phyloP scores from a whole-genome alignment of 2,329 filamentous ascomycete species.

The Fusarium penzigii region DNA sequence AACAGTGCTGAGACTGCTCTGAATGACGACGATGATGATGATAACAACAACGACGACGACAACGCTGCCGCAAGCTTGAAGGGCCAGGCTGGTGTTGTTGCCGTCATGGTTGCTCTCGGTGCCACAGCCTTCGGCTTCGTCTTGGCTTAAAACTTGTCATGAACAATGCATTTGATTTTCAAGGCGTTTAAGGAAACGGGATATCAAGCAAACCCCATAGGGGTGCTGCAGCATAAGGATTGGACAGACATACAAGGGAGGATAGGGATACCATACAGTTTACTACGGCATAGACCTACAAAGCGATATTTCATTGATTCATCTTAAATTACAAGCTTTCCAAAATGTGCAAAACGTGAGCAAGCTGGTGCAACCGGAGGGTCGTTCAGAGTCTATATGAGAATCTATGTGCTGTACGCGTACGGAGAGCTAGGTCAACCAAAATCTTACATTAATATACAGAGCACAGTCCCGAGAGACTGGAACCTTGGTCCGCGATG shows the following conservation, averaged over 20 bases:
- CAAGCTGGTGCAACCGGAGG: too few species aligned
- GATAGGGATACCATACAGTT: background rate
- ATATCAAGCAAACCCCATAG: background rate
- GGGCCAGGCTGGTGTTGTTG: constrained; percentile 17
- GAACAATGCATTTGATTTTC: background rate
- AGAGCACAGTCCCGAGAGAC: background rate
- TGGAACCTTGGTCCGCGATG: background rate
- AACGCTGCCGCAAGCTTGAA: constrained; percentile 17
- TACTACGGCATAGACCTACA: background rate
- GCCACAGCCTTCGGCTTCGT: constrained; percentile 27
- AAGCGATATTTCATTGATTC: too few species aligned
- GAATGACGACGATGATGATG: background rate
- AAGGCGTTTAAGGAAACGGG: background rate
- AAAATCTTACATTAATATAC: background rate
- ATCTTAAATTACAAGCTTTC: too few species aligned
- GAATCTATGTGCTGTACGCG: background rate
- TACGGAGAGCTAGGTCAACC: background rate
- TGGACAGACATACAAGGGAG: background rate
- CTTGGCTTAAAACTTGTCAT: constrained; percentile 15
- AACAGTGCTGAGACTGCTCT: constrained; percentile 13
- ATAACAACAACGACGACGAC: constrained; percentile 11
- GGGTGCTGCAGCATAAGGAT: background rate
- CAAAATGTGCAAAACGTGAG: too few species aligned
- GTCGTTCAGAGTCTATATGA: too few species aligned
- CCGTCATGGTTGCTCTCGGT: constrained; percentile 23